Conservation (phyloP, 306 rosid species). For the Corylus avellana region DNA sequence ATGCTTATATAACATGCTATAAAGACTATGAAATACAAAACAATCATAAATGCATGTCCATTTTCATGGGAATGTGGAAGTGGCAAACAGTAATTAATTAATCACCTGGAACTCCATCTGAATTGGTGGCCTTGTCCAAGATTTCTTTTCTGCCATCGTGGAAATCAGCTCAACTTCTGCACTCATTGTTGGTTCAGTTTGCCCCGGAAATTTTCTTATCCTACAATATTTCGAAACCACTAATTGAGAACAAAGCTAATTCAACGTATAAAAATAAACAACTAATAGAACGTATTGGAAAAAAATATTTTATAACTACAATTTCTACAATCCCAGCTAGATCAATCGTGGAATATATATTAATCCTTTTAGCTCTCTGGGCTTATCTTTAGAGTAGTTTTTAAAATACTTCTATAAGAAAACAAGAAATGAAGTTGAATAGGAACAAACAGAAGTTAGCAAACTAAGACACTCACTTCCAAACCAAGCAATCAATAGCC, state of each 20-base stretch:
- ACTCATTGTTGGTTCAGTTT: conserved; percentile 96
- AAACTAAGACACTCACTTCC: conserved; percentile 67
- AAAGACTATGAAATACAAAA: background rate
- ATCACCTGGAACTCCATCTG: conserved; percentile 99
- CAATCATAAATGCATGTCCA: background rate
- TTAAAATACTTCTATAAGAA: too few species aligned
- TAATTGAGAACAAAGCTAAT: background rate
- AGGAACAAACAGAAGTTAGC: background rate
- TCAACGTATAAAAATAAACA: background rate
- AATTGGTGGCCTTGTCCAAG: conserved; percentile 96
- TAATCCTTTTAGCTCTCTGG: background rate
- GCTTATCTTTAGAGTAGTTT: too few species aligned
- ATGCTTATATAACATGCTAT: background rate
- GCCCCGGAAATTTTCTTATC: conserved; percentile 94
- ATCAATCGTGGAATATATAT: background rate
- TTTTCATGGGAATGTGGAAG: conserved; percentile 13
- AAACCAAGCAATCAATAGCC: conserved; percentile 86
- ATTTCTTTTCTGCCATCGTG: conserved; percentile 87
- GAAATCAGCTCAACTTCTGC: conserved; percentile 99
- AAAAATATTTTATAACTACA: background rate
- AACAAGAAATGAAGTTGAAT: too few species aligned
- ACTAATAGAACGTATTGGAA: conserved; percentile 9
- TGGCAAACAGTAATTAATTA: conserved; percentile 10
- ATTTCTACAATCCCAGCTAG: background rate
- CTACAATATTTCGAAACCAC: conserved; percentile 26